Conservation (phyloP, 306 rosid species). For the Mucuna pruriens region DNA sequence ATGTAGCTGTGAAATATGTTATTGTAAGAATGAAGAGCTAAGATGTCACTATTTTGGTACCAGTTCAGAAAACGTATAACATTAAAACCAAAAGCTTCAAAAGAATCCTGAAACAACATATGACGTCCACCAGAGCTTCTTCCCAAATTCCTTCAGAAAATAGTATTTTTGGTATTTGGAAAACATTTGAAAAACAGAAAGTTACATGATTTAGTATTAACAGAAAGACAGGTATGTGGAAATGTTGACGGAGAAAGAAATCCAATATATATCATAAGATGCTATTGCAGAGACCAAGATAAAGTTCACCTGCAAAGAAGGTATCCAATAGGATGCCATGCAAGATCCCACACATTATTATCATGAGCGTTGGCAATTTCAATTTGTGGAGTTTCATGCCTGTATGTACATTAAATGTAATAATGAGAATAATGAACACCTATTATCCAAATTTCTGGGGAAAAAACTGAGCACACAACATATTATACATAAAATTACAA, state of each 20-base stretch:
- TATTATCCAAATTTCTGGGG: conserved; percentile 4
- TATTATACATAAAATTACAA: not conserved
- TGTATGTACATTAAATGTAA: conserved; percentile 48
- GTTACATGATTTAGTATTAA: not conserved
- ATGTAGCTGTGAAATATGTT: not conserved
- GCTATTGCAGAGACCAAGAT: conserved; percentile 18
- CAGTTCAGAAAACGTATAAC: not conserved
- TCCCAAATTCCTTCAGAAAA: not conserved
- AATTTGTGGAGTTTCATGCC: conserved; percentile 95
- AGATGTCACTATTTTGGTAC: not conserved
- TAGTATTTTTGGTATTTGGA: not conserved
- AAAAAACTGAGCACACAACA: not conserved
- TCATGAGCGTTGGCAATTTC: conserved; percentile 92
- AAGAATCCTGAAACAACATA: not conserved
- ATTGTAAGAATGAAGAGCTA: not conserved
- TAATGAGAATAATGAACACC: conserved; percentile 33
- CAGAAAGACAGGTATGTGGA: conserved; percentile 15
- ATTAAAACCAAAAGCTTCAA: not conserved
- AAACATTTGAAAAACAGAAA: conserved; percentile 18
- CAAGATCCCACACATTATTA: conserved; percentile 97
- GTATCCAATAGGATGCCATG: conserved; percentile 99
- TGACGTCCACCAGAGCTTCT: not conserved
- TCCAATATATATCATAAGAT: conserved; percentile 17
- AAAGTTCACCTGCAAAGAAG: conserved; percentile 90
- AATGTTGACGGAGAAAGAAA: conserved; percentile 18